Evolutionary conservation across 345 rosid genomes (phyloP), one percentile per base, ranked within the genome.

Genomic region (Eucalyptus marginata): DNA sequence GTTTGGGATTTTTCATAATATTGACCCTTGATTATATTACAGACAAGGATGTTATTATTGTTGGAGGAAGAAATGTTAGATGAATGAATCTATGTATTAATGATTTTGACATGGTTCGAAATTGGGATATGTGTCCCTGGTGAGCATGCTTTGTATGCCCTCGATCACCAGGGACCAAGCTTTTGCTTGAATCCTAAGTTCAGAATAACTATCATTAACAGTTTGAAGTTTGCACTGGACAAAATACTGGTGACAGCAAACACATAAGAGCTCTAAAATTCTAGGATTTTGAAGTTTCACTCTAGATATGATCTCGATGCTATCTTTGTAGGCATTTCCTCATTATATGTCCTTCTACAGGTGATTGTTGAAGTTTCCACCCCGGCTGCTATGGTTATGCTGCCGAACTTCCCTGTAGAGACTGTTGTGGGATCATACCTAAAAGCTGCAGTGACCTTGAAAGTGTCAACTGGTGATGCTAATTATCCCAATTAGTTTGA

Each of bases 341-440:
- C 58, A 88, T 49, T 33, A 64, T 89, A 40, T 84, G 8, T 64
- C 40, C 80, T 89, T 86, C 87, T 80, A 49, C 91, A 97, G 99
- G 96, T 96, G 86, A 88, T 90, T 49, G 90, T 96, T 92, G 99
- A 96, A 93, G 98, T 97, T 92, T 95, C 98, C 64, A 83, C 92
- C 83, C 99, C 98, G 18, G 93, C 96, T 31, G 93, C 95, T 59
- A 91, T 97, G 97, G 92, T 92, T 90, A 95, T 97, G 98, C 93
- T 95, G 90, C 99, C 92, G 88, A 91, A 94, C 89, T 95, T 96
- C 90, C 97, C 97, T 59, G 98, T 96, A 49, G 98, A 97, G 95
- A 93, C 95, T 87, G 94, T 94, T 89, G 96, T 96, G 54, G 96
- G 99, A 92, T 95, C 99, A 81, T 93, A 94, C 92, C 94, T 97